phyloP scores from a whole-genome alignment of 352 stramenopile species.

The Globisporangium rhizosaccharum region DNA sequence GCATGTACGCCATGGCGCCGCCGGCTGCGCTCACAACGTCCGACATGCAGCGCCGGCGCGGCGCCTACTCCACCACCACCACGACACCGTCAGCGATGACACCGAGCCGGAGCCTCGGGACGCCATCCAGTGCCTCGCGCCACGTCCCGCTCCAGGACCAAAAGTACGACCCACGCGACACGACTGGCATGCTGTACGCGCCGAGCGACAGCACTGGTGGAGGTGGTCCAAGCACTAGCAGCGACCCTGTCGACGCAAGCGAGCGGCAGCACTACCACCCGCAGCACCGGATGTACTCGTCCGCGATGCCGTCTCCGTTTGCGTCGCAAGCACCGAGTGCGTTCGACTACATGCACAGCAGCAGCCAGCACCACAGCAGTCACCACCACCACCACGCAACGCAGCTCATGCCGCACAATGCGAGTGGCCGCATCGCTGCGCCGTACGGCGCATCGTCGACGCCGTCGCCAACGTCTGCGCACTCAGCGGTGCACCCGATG shows the following conservation, averaged over 20 bases:
- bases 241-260: background rate
- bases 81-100: background rate
- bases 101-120: background rate
- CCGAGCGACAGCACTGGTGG: background rate
- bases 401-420: background rate
- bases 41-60: constrained; percentile 10
- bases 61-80: background rate
- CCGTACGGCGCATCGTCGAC: background rate
- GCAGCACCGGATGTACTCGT: constrained; percentile 1
- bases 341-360: constrained; percentile 1
- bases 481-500: background rate
- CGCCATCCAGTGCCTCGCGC: background rate
- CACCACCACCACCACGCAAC: background rate
- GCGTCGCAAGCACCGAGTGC: background rate
- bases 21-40: constrained; percentile 4
- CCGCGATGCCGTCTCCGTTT: background rate
- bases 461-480: background rate
- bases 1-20: background rate
- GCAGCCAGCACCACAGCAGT: background rate
- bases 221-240: background rate
- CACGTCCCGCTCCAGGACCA: background rate
- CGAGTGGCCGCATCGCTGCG: background rate
- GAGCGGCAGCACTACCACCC: background rate
- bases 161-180: background rate
- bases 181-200: background rate